phyloP scores from a whole-genome alignment of 495 filamentous ascomycete genomes.

The Aspergillus biplanus region DNA sequence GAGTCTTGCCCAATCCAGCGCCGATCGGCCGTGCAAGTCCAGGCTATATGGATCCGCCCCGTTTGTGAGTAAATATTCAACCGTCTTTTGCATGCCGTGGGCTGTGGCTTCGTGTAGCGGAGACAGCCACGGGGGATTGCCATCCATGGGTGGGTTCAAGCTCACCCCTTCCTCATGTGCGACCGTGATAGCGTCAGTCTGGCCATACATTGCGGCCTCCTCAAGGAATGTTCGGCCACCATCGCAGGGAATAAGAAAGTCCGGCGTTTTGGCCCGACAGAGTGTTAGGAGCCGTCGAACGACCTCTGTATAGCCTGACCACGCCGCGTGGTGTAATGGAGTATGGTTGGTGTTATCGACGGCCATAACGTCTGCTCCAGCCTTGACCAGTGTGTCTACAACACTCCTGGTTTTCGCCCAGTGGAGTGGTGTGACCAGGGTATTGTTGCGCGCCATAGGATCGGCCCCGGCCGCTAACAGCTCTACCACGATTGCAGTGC shows the following conservation, averaged over 20 bases:
- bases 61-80: not conserved
- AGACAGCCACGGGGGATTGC: not conserved
- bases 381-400: not conserved
- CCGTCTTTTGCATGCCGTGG: not conserved
- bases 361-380: not conserved
- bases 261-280: not conserved
- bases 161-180: not conserved
- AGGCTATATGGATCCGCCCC: not conserved
- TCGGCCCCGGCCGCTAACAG: not conserved
- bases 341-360: not conserved
- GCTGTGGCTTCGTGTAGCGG: not conserved
- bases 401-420: not conserved
- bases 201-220: not conserved
- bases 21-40: slow-evolving; percentile 5
- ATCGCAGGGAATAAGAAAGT: not conserved
- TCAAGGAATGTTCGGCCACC: not conserved
- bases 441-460: not conserved
- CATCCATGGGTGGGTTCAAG: not conserved
- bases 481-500: not conserved
- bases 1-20: not conserved
- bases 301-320: not conserved
- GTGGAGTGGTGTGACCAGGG: not conserved
- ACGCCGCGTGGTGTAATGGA: slow-evolving; percentile 4
- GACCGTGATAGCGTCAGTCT: not conserved
- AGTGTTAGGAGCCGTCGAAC: not conserved